Evolutionary conservation across 352 stramenopile genomes (phyloP).

Genomic region (Globisporangium nodosum): DNA sequence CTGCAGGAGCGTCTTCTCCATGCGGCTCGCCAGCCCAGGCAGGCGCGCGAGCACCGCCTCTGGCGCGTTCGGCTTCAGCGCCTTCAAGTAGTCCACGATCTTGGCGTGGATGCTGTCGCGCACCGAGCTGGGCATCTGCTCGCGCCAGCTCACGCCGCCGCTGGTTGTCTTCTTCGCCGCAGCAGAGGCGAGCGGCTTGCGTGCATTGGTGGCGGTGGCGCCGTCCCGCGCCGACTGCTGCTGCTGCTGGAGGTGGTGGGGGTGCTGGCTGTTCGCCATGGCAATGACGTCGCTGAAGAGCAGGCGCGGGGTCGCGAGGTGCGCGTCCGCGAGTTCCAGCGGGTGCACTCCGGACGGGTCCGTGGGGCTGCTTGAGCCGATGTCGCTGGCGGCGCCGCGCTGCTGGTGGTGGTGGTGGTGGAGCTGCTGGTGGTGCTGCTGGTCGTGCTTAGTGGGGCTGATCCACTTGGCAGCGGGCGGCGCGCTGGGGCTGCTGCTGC

Average conservation of each 20-base stretch:
- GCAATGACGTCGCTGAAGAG: neutral
- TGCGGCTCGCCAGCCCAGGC: slow-evolving; percentile 92
- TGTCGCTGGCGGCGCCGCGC: slow-evolving; percentile 7
- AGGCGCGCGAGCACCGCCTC: slow-evolving; percentile 94
- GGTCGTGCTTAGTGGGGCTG: slow-evolving; percentile 28
- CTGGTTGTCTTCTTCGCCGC: slow-evolving; percentile 4
- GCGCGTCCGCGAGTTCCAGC: slow-evolving; percentile 9
- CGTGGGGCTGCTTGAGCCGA: slow-evolving; percentile 36
- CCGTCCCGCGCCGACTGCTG: neutral
- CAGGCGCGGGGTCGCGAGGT: slow-evolving; percentile 4
- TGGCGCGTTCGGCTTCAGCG: slow-evolving; percentile 93
- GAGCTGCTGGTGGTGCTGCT: slow-evolving; percentile 2
- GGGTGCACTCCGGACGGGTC: slow-evolving; percentile 30
- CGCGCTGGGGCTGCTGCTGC: slow-evolving; percentile 11
- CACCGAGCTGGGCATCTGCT: slow-evolving; percentile 19
- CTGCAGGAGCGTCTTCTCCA: slow-evolving; percentile 94
- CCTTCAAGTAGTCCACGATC: slow-evolving; percentile 90
- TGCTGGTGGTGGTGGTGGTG: neutral
- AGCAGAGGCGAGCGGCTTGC: slow-evolving; percentile 2
- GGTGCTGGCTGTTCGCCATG: slow-evolving; percentile 6
- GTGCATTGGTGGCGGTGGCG: neutral
- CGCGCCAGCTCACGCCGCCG: slow-evolving; percentile 19
- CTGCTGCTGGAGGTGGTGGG: neutral
- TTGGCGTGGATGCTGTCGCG: slow-evolving; percentile 44
- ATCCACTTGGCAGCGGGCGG: slow-evolving; percentile 20